Evolutionary conservation across 495 filamentous ascomycete species (phyloP).

Genomic region (Letharia lupina): DNA sequence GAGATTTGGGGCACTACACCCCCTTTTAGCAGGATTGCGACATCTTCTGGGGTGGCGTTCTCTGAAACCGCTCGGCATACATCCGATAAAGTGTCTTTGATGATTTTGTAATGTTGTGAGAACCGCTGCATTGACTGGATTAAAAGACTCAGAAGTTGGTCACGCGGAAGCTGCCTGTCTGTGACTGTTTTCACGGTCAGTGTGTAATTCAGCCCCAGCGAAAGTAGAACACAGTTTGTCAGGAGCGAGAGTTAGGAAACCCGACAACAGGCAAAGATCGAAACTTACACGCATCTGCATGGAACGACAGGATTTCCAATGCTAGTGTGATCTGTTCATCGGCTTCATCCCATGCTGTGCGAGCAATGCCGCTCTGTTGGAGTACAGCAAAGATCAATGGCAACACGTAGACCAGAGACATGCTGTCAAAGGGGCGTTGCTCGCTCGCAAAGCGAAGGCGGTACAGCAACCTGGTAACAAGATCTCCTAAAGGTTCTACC

Average conservation of each 20-base stretch:
- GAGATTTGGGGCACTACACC: conserved; percentile 66
- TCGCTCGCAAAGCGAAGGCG: conserved; percentile 82
- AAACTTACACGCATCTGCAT: conserved; percentile 47
- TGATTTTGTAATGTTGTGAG: conserved; percentile 82
- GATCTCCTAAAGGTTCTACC: conserved; percentile 73
- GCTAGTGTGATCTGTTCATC: conserved; percentile 83
- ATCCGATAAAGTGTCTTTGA: conserved; percentile 85
- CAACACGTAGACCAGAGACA: conserved; percentile 78
- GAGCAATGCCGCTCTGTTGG: conserved; percentile 66
- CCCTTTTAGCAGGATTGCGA: conserved; percentile 61
- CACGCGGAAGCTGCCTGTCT: conserved; percentile 65
- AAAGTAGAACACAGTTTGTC: not conserved
- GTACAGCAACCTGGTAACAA: conserved; percentile 84
- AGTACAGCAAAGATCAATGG: conserved; percentile 72
- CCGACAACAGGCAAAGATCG: not conserved
- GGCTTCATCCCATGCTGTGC: conserved; percentile 55
- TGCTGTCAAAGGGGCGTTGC: conserved; percentile 79
- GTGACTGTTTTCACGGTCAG: conserved; percentile 37
- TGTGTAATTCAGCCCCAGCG: not conserved
- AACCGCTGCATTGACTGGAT: conserved; percentile 80
- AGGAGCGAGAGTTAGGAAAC: not conserved
- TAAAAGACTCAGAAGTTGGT: conserved; percentile 57
- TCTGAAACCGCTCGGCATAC: conserved; percentile 69
- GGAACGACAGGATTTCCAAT: conserved; percentile 83
- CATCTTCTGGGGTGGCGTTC: conserved; percentile 63